Percentiles rank a stretch among this genome's conserved stretches.
These are phyloP conservation scores for Calonectria fujianensis DNA, from an alignment of 2,329 filamentous ascomycete genomes.

Conservation along the genomic window DNA sequence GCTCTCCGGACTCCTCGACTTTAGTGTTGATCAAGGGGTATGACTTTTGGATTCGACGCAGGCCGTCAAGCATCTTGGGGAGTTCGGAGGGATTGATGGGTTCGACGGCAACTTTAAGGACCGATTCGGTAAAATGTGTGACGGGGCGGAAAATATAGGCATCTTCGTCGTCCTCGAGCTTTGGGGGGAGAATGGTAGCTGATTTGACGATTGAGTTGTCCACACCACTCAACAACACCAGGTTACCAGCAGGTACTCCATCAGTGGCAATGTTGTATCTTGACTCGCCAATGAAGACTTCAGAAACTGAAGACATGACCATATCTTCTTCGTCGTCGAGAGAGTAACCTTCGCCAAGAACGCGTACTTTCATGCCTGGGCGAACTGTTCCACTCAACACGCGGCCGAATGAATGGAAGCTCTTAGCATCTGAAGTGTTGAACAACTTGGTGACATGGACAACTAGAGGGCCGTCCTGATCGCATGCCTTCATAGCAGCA, in stretches of 20 bases:
- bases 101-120: slow-evolving; percentile 98
- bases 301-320: slow-evolving; percentile 87
- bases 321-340: slow-evolving; percentile 99
- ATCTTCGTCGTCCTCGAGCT: slow-evolving; percentile 90
- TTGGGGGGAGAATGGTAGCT: slow-evolving; percentile 89
- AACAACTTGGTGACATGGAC: slow-evolving; percentile 95
- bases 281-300: slow-evolving; percentile 93
- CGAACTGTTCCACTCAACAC: slow-evolving; percentile 94
- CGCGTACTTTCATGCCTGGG: slow-evolving; percentile 88
- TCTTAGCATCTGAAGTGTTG: slow-evolving; percentile 91
- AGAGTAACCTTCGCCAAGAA: slow-evolving; percentile 96
- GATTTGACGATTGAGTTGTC: slow-evolving; percentile 99
- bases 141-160: slow-evolving; percentile 97
- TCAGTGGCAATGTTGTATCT: slow-evolving; percentile 94
- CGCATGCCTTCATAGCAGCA: slow-evolving; percentile 85
- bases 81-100: slow-evolving; percentile 98
- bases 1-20: slow-evolving; percentile 98
- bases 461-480: slow-evolving; percentile 93
- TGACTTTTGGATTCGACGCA: slow-evolving; percentile 98
- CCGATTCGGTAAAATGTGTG: slow-evolving; percentile 95
- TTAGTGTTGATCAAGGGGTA: slow-evolving; percentile 97
- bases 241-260: slow-evolving; percentile 94
- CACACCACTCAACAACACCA: slow-evolving; percentile 92
- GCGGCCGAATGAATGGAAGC: slow-evolving; percentile 91
- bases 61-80: slow-evolving; percentile 98